Evolutionary conservation across 805 yeast species (phyloP), one percentile per base, ranked within the genome.

Genomic region (Wickerhamiella kazuoi): DNA sequence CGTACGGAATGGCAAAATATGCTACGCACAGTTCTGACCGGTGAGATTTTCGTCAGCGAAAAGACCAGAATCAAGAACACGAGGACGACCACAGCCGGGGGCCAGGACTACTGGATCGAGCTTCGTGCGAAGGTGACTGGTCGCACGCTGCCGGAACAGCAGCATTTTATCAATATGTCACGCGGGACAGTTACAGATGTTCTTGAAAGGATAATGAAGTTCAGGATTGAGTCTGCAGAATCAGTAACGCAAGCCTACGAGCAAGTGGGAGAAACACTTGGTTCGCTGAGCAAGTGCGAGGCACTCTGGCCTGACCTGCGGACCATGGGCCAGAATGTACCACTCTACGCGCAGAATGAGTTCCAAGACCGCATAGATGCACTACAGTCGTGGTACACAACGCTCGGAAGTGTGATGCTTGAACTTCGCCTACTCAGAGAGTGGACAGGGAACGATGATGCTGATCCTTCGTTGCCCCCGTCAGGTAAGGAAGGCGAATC

Each of bases 1-100:
- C 67, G 97, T 36, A 63, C 86, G 11, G 94, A 84, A 59, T 90
- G 98, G 98, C 97, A 90, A 58, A 72, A 87, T 0, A 83, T 90
- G 94, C 65, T 90, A 36, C 70, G 80, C 9, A 70, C 84, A 2
- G 97, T 90, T 3, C 68, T 90, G 28, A 87, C 93, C 2, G 97
- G 98, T 48, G 97, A 90, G 57, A 94, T 90, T 39, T 84, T 90
- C 17, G 71, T 78, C 28, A 77, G 87, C 11, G 98, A 90, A 52
- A 90, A 87, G 59, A 48, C 59, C 26, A 53, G 65, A 19, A 39
- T 60, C 34, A 76, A 81, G 3, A 76, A 76, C 56, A 59, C 41
- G 52, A 55, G 41, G 77, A 73, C 46, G 56, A 67, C 39, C 62
- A 70, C 46, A 49, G 71, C 41, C 67, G 72, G 43, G 64, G 75